Evolutionary conservation across 148 eudicot species (phyloP), one percentile per base, ranked within the genome.

Genomic region (Tetragonia tetragonoides): DNA sequence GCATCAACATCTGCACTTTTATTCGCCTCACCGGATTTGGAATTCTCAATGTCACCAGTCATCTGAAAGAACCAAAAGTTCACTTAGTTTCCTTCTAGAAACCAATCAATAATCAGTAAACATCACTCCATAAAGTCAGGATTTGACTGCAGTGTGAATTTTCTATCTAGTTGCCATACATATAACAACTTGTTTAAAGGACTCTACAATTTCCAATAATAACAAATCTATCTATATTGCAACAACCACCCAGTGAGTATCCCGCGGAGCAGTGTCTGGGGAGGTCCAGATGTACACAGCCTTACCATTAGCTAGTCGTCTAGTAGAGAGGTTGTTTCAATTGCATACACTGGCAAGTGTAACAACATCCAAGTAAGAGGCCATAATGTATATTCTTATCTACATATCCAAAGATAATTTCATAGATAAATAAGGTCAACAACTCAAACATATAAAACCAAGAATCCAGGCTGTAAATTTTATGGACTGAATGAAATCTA

Each of bases 11-110:
- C 79, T 28, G 85, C 62, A 56, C 57, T 75, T 74, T 72, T 85
- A 53, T 67, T 82, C 41, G 81, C 77, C 66, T 77, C 79, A 0
- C 78, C 84, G 47, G 86, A 77, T 74, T 87, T 75, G 23, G 92
- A 84, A 81, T 89, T 81, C 82, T 88, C 92, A 68, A 86, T 82
- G 69, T 92, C 93, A 66, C 81, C 79, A 42, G 97, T 68, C 95
- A 91, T 93, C 90, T 88, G 73, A 68, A 70, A 75, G 53, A 66
- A 69, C 46, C 40, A 37, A 61, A 72, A 44, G 53, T 24, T 57
- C 40, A 40, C 66, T 68, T n/a, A 23, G 41, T 53, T 16, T 40
- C 56, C 7, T n/a, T 21, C 15, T 39, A 23, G 18, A 0, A 59
- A 54, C 39, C 3, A 39, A 16, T 3, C 10, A 40, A 72, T 10